These are phyloP conservation scores for Sergeia podlipaevii DNA, from an alignment of 208 protist genomes.

Conservation along the genomic window DNA sequence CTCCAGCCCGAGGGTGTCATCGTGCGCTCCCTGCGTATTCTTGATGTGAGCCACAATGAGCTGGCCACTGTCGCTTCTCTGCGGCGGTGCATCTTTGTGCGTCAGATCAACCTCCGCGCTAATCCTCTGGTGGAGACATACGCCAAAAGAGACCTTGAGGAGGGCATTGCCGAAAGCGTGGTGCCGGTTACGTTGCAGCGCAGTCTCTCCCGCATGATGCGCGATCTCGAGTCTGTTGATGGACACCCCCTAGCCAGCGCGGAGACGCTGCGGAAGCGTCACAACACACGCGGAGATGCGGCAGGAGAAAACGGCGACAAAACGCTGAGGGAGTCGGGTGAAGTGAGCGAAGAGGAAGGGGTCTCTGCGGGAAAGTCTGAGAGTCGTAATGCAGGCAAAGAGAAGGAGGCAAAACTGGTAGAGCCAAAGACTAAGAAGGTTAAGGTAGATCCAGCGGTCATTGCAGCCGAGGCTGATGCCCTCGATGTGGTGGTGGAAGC, in stretches of 20 bases:
- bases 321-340: background rate
- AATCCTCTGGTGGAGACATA: conserved; percentile 53
- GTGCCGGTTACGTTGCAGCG: conserved; percentile 25
- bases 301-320: background rate
- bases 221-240: conserved; percentile 37
- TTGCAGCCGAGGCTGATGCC: conserved; percentile 26
- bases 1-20: conserved; percentile 81
- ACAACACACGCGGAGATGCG: background rate
- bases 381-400: background rate
- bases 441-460: background rate
- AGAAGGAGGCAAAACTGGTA: conserved; percentile 3
- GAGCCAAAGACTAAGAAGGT: background rate
- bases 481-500: conserved; percentile 55
- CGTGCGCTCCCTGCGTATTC: conserved; percentile 73
- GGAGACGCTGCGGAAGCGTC: conserved; percentile 14
- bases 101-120: conserved; percentile 58
- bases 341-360: background rate
- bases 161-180: background rate
- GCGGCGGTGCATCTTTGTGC: conserved; percentile 72
- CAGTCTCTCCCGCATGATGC: conserved; percentile 23
- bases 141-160: conserved; percentile 13
- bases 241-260: conserved; percentile 24
- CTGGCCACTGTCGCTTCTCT: conserved; percentile 45
- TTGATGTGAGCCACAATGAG: conserved; percentile 78
- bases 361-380: background rate